Evolutionary conservation across 768 basidiomycete species (phyloP).

Genomic region (Pleurotus tuber-regium): DNA sequence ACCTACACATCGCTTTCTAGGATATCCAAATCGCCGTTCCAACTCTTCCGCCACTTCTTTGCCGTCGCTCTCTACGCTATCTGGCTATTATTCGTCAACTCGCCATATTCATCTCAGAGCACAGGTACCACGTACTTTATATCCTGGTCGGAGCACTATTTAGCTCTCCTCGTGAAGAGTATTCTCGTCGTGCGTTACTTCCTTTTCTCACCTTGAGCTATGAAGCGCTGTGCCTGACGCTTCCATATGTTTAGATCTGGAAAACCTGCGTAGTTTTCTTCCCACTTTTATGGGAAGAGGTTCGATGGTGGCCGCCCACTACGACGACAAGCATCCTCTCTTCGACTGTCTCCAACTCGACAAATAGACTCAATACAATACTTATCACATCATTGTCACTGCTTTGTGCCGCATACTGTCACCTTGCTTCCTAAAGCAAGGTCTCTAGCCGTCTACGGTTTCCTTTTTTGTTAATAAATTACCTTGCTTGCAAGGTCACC

Average conservation of each 20-base stretch:
- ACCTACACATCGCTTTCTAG: conserved; percentile 48
- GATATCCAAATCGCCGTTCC: conserved; percentile 58
- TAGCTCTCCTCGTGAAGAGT: conserved; percentile 56
- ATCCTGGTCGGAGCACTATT: conserved; percentile 63
- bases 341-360: too few species aligned
- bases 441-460: too few species aligned
- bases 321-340: too few species aligned
- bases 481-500: too few species aligned
- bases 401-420: too few species aligned
- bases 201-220: not conserved
- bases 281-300: conserved; percentile 85
- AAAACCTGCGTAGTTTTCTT: conserved; percentile 86
- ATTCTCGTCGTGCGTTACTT: conserved; percentile 62
- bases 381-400: too few species aligned
- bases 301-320: conserved; percentile 78
- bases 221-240: too few species aligned
- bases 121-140: conserved; percentile 35
- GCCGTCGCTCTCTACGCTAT: conserved; percentile 93
- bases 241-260: conserved; percentile 62
- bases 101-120: conserved; percentile 15
- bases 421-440: too few species aligned
- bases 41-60: conserved; percentile 92
- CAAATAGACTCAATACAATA: too few species aligned
- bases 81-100: conserved; percentile 74
- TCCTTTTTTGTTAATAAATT: too few species aligned